A percentile compares a stretch with the other conserved stretches of the same genome.
Conservation (phyloP, 225 moss, liverwort and hornwort species). For the Polytrichum commune region DNA sequence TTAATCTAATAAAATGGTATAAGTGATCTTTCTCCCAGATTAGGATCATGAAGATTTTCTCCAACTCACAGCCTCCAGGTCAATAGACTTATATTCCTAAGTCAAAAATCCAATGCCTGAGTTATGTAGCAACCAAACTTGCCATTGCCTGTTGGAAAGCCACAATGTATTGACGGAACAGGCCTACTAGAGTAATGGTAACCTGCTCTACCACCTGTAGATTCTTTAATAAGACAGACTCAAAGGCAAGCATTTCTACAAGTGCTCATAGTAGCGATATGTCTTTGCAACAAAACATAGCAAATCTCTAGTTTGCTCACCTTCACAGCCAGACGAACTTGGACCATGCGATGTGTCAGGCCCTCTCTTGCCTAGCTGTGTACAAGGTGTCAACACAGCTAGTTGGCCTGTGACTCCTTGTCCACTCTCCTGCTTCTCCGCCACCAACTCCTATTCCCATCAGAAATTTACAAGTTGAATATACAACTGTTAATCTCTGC, state of each 20-base stretch:
- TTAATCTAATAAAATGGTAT: too few species aligned
- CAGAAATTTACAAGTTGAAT: too few species aligned
- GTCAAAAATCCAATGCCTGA: too few species aligned
- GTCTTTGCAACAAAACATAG: not conserved
- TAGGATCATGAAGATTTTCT: too few species aligned
- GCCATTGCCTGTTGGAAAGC: not conserved
- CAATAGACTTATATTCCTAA: too few species aligned
- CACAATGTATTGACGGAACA: not conserved
- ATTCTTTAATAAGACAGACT: too few species aligned
- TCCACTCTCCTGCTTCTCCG: conserved; percentile 37
- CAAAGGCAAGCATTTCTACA: not conserved
- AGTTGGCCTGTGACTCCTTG: conserved; percentile 22
- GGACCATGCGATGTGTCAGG: conserved; percentile 32
- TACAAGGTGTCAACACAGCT: conserved; percentile 17
- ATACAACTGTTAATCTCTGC: too few species aligned
- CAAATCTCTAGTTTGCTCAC: conserved; percentile 17
- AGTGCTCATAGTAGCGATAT: not conserved
- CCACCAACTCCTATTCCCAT: too few species aligned
- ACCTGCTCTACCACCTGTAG: too few species aligned
- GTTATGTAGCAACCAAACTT: too few species aligned
- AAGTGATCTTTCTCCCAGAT: too few species aligned
- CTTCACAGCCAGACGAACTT: conserved; percentile 48
- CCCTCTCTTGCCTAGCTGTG: conserved; percentile 16
- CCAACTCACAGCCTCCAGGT: too few species aligned
- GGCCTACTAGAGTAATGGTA: not conserved